These are phyloP conservation scores for Entrophospora sp. DNA, from an alignment of 192 early-diverging fungal species.

Conservation along the genomic window DNA sequence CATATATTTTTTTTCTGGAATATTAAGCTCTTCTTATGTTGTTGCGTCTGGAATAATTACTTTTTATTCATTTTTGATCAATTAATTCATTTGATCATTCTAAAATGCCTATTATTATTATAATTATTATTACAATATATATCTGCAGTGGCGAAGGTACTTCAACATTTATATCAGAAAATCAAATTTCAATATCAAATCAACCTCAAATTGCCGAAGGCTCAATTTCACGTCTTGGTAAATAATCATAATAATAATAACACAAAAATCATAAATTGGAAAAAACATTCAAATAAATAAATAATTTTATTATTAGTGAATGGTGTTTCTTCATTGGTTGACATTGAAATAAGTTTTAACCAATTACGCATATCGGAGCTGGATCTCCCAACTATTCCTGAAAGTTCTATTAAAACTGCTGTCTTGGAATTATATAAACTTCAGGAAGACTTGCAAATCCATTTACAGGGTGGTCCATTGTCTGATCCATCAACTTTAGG, in stretches of 20 bases:
- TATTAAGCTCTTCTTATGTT: no score
- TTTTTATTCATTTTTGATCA: no score
- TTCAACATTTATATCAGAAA: conserved; percentile 10
- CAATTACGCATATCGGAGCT: conserved; percentile 46
- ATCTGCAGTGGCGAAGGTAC: conserved; percentile 19
- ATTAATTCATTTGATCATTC: no score
- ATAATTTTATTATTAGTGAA: conserved; percentile 33
- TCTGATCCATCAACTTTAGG: conserved; percentile 29
- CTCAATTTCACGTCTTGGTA: conserved; percentile 21
- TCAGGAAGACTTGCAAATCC: conserved; percentile 50
- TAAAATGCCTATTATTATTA: no score
- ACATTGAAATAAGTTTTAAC: conserved; percentile 44
- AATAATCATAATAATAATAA: neutral
- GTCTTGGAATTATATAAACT: conserved; percentile 45
- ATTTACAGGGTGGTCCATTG: conserved; percentile 51
- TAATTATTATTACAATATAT: no score
- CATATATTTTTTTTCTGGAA: no score
- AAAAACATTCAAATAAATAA: neutral
- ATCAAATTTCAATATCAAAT: neutral
- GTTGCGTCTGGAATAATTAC: no score
- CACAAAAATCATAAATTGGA: neutral
- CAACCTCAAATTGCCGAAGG: conserved; percentile 20
- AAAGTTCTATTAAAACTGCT: conserved; percentile 41
- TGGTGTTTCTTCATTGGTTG: conserved; percentile 44
- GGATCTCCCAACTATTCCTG: conserved; percentile 44